Percentiles rank a stretch among this genome's conserved stretches.
Evolutionary conservation across 805 yeast genomes (phyloP).

Genomic region (Teunomyces stri): DNA sequence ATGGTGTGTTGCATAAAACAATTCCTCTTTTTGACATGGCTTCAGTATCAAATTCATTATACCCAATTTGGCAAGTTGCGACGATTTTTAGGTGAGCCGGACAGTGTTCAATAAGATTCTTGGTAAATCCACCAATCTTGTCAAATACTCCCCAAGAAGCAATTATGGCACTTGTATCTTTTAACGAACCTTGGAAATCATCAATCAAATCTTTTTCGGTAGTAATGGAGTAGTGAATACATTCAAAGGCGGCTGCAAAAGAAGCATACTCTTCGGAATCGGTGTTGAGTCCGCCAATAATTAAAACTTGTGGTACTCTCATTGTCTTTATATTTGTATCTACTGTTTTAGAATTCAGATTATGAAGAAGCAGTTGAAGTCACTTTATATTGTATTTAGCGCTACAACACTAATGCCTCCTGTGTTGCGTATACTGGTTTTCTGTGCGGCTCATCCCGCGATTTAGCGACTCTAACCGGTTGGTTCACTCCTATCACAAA

Average conservation of each 20-base stretch:
- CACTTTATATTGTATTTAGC: background rate
- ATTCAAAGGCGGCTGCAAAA: conserved; percentile 18
- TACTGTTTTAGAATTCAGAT: too few species aligned
- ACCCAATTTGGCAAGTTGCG: conserved; percentile 24
- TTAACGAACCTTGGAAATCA: conserved; percentile 15
- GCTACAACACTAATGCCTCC: background rate
- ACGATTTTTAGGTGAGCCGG: conserved; percentile 19
- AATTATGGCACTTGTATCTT: conserved; percentile 22
- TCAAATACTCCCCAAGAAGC: conserved; percentile 24
- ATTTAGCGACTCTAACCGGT: conserved; percentile 6
- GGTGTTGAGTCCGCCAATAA: conserved; percentile 20
- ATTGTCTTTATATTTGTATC: background rate
- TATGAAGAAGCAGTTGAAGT: background rate
- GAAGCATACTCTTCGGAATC: conserved; percentile 14
- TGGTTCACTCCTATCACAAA: background rate
- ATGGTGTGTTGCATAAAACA: conserved; percentile 22
- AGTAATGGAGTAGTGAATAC: conserved; percentile 16
- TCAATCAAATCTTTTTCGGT: conserved; percentile 13
- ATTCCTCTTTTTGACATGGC: conserved; percentile 19
- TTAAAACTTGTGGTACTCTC: conserved; percentile 18
- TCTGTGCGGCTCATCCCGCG: conserved; percentile 5
- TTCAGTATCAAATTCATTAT: conserved; percentile 18
- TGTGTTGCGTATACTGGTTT: too few species aligned
- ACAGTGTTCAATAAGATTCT: conserved; percentile 15
- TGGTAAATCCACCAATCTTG: conserved; percentile 19